Evolutionary conservation across 2,329 filamentous ascomycete genomes (phyloP).

Genomic region (Fusarium buxicola): DNA sequence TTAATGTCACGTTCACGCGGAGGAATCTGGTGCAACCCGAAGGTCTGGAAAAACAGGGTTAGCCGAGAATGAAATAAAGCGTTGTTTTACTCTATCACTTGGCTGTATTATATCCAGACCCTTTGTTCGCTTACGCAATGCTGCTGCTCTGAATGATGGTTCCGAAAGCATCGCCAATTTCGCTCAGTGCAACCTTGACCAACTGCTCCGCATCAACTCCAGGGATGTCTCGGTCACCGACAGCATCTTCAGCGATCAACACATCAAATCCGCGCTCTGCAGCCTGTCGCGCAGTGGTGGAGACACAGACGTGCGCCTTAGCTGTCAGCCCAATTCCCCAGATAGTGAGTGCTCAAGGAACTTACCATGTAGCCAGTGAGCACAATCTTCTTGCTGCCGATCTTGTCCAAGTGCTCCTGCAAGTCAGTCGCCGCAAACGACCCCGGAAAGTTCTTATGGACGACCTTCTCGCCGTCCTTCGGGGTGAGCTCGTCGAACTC

Average conservation of each 20-base stretch:
- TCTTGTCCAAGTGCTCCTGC: conserved; percentile 60
- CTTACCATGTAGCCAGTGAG: conserved; percentile 69
- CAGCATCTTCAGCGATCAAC: conserved; percentile 68
- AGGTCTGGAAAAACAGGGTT: conserved; percentile 16
- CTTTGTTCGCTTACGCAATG: conserved; percentile 33
- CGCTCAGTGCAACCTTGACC: conserved; percentile 62
- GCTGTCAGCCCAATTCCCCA: not conserved
- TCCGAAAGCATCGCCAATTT: conserved; percentile 72
- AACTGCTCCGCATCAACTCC: conserved; percentile 67
- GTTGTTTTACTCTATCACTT: not conserved
- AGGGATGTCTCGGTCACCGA: conserved; percentile 75
- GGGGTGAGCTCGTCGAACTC: conserved; percentile 71
- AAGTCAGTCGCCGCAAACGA: conserved; percentile 72
- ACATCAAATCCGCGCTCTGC: conserved; percentile 73
- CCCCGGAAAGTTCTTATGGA: conserved; percentile 69
- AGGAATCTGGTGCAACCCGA: conserved; percentile 57
- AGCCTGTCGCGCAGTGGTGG: conserved; percentile 71
- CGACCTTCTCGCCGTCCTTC: conserved; percentile 64
- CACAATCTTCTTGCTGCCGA: conserved; percentile 69
- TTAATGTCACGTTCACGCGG: conserved; percentile 58
- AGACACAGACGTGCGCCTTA: conserved; percentile 74
- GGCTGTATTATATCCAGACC: too few relatives aligned
- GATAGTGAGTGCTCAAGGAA: not conserved
- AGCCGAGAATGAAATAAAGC: not conserved
- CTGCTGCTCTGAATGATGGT: conserved; percentile 62